Evolutionary conservation across 208 protist species (phyloP), one percentile per base, ranked within the genome.

Genomic region (Trypanosoma rangeli): DNA sequence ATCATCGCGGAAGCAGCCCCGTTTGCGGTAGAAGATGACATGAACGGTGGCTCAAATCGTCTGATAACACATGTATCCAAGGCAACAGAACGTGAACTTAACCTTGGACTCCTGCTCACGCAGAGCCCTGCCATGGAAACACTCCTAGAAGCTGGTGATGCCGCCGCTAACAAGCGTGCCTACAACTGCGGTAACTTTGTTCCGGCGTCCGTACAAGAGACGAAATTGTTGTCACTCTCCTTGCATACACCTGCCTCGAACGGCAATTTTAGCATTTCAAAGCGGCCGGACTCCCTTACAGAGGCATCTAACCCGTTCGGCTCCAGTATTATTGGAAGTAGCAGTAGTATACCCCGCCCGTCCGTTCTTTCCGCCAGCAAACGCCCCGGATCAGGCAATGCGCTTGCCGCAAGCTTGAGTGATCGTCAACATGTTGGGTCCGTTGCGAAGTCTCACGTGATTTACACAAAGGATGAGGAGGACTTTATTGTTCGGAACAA

Each of bases 61-160:
- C 26, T 71, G 15, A 24, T 46, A 5, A 39, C 64, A 37, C 66
- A 63, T 56, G 61, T 70, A 31, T 82, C 80, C 31, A 89, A 84
- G 63, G 90, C 90, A 59, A 90, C 69, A 62, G 84, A 92, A 67
- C 83, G 85, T 39, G 87, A 95, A 76, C 79, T 95, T 13, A 93
- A 95, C 73, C 82, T 91, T 68, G 90, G 90, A 16, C 80, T 95
- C 0, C 84, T 95, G 72, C 83, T 95, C 33, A 87, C 87, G 5
- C 86, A 89, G 66, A 95, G 90, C 74, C 90, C 90, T 26, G 90
- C 86, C 28, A 95, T 95, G 90, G 90, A 93, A 64, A 76, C 80
- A 37, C 72, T 95, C 33, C 81, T 95, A 10, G 86, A 94, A 70
- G 72, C 78, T 59, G 76, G 64, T 46, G 81, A 93, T 68, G 90